Evolutionary conservation across 2,329 filamentous ascomycete species (phyloP).

Genomic region (Capronia americana): DNA sequence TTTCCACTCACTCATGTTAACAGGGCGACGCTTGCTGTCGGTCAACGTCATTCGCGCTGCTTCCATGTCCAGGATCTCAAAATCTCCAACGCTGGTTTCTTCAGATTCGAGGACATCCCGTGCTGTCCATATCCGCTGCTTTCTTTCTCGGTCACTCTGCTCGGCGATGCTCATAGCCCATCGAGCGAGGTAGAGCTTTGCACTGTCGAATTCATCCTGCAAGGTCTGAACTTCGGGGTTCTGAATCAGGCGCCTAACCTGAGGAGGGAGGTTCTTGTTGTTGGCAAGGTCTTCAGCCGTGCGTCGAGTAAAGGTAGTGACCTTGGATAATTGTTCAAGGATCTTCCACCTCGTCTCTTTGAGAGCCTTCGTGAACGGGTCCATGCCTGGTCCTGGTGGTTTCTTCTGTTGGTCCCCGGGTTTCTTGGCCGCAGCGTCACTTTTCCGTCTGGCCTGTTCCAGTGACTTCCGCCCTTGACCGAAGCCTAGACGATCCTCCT

Average conservation of each 20-base stretch:
- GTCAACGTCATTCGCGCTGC: constrained; percentile 74
- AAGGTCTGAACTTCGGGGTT: constrained; percentile 95
- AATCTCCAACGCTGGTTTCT: constrained; percentile 92
- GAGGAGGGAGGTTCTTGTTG: constrained; percentile 87
- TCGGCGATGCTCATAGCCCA: constrained; percentile 99
- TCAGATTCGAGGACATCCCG: constrained; percentile 92
- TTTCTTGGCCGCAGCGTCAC: constrained; percentile 51
- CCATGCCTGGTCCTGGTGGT: constrained; percentile 62
- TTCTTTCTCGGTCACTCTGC: constrained; percentile 87
- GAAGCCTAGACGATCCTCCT: constrained; percentile 84
- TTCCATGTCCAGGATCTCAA: constrained; percentile 86
- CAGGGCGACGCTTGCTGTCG: constrained; percentile 72
- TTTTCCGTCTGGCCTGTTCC: constrained; percentile 44
- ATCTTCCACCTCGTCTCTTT: constrained; percentile 97
- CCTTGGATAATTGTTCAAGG: constrained; percentile 94
- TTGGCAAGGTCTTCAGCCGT: constrained; percentile 92
- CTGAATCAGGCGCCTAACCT: constrained; percentile 80
- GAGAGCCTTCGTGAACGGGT: constrained; percentile 88
- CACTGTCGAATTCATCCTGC: constrained; percentile 97
- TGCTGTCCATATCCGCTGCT: constrained; percentile 89
- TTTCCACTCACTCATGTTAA: constrained; percentile 88
- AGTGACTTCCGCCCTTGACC: constrained; percentile 63
- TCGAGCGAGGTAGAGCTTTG: constrained; percentile 87
- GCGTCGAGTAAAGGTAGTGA: constrained; percentile 91
- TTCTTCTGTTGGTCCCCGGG: constrained; percentile 44